phyloP scores from a whole-genome alignment of 345 rosid genomes.

The Reutealis trisperma region DNA sequence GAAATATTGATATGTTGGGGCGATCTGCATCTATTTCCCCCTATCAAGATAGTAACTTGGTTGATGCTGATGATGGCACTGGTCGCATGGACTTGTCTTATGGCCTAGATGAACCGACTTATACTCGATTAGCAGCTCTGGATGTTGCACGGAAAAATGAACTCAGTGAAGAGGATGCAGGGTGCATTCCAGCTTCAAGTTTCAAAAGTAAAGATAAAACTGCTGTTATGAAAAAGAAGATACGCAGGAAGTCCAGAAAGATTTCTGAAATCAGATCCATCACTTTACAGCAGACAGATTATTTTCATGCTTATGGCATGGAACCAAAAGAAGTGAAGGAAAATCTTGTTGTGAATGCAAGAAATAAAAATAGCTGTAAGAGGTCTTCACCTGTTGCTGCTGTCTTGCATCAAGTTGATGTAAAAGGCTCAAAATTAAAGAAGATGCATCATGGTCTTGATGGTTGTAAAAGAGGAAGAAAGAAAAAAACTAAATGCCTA shows the following conservation, averaged over 20 bases:
- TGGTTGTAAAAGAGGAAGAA: slow-evolving; percentile 39
- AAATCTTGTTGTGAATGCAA: slow-evolving; percentile 15
- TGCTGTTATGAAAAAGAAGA: slow-evolving; percentile 49
- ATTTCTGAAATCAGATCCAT: slow-evolving; percentile 58
- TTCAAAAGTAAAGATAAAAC: slow-evolving; percentile 34
- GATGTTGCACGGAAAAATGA: slow-evolving; percentile 28
- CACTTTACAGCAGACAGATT: slow-evolving; percentile 35
- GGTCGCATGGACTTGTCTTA: slow-evolving; percentile 8
- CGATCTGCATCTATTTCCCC: slow-evolving; percentile 34
- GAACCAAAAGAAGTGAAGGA: slow-evolving; percentile 38
- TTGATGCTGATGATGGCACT: slow-evolving; percentile 17
- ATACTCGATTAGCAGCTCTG: slow-evolving; percentile 21
- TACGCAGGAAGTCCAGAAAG: slow-evolving; percentile 65
- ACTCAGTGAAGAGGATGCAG: slow-evolving; percentile 37
- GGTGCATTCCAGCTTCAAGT: slow-evolving; percentile 40
- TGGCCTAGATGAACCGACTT: slow-evolving; percentile 12
- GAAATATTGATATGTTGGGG: slow-evolving; percentile 26
- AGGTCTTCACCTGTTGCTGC: slow-evolving; percentile 25
- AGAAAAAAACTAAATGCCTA: slow-evolving; percentile 46
- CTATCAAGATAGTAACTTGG: slow-evolving; percentile 39
- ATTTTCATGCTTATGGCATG: slow-evolving; percentile 25
- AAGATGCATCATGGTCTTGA: slow-evolving; percentile 30
- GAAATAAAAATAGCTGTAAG: slow-evolving; percentile 20
- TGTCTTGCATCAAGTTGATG: slow-evolving; percentile 29
- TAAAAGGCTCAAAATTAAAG: slow-evolving; percentile 37